phyloP scores from a whole-genome alignment of 2,329 filamentous ascomycete species.

The Cadophora sp. region DNA sequence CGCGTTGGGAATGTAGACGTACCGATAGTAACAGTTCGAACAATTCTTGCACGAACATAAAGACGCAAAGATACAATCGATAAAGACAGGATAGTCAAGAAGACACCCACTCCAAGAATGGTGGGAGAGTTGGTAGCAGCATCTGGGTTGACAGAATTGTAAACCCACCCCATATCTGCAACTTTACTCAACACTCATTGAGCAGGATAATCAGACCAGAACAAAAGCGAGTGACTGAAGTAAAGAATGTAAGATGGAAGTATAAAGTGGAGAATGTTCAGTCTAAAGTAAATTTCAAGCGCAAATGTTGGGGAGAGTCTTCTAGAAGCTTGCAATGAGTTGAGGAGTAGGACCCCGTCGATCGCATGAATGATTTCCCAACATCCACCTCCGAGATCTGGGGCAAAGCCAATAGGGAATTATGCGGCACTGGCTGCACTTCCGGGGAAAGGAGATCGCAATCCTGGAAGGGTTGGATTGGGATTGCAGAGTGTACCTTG shows the following conservation, averaged over 20 bases:
- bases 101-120: conserved; percentile 21
- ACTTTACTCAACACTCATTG: conserved; percentile 7
- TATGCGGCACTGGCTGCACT: conserved; percentile 1
- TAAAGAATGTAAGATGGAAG: not conserved
- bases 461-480: conserved; percentile 4
- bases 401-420: conserved; percentile 4
- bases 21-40: conserved; percentile 18
- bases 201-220: conserved; percentile 2
- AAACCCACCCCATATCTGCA: conserved; percentile 22
- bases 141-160: conserved; percentile 18
- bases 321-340: conserved; percentile 14
- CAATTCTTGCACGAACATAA: conserved; percentile 23
- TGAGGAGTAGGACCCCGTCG: not conserved
- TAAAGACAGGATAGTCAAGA: conserved; percentile 20
- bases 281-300: not conserved
- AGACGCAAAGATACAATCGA: conserved; percentile 17
- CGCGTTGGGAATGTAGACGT: not conserved
- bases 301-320: not conserved
- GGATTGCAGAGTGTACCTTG: conserved; percentile 10
- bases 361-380: conserved; percentile 21
- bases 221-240: not conserved
- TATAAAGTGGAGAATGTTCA: conserved; percentile 1
- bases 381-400: not conserved
- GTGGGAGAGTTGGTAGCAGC: conserved; percentile 17
- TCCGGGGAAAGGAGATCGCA: conserved; percentile 10